Evolutionary conservation across 2,329 filamentous ascomycete genomes (phyloP), one percentile per base, ranked within the genome.

Genomic region (Exophiala oligosperma): DNA sequence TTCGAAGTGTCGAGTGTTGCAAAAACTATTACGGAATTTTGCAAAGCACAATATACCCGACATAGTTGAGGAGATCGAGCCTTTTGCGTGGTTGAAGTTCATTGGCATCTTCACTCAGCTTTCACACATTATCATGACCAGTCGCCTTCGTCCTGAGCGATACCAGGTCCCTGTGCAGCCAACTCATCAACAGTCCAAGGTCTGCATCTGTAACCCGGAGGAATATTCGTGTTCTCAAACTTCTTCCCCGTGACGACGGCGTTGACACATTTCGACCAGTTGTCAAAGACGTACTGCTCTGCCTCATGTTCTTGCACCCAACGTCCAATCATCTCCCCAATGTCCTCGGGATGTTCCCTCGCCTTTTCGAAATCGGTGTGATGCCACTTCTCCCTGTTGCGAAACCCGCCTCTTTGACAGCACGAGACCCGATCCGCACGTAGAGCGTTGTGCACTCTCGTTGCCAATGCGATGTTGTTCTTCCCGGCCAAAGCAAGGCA

Each of bases 121-220:
- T 17, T 17, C 17, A 17, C 17, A 17, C 17, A 17, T 17, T 17
- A 17, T 17, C 17, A 17, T 17, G 17, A 17, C 17, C 17, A 17
- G 17, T 17, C 17, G 17, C 17, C 17, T 17, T 17, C 17, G 17
- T 17, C 17, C 17, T 17, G 17, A 17, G 17, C 17, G 17, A 17
- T 17, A 17, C 17, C 17, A 17, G 17, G 17, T 35, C 32, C 9
- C 32, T 9, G 8, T 35, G 32, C 32, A 35, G 17, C 11, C 32
- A 35, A 6, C 8, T 35, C 32, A 68, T 74, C 32, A 2, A 35
- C 11, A 2, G 32, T 9, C 75, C 75, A 77, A 0, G 73, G 68
- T 64, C 72, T 67, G 43, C 73, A 77, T 44, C 65, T 69, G 59
- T 77, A 75, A 1, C 75, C 76, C 8, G 67, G 72, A 11, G 77